Evolutionary conservation across 2,329 filamentous ascomycete species (phyloP).

Genomic region (Phyllosticta ampelicida): DNA sequence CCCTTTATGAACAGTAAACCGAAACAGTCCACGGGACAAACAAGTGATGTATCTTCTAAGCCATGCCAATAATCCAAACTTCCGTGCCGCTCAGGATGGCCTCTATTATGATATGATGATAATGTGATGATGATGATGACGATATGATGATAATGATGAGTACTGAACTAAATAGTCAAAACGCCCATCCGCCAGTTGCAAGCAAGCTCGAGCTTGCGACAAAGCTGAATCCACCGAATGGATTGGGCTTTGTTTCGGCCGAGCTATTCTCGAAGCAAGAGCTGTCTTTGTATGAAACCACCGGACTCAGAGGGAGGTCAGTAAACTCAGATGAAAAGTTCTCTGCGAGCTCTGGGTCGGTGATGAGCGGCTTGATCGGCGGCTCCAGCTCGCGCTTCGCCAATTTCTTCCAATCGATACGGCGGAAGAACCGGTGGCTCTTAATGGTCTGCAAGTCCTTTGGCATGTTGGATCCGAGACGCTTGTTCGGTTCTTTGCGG

Average conservation of each 20-base stretch:
- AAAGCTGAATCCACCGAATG: constrained; percentile 45
- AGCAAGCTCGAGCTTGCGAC: constrained; percentile 42
- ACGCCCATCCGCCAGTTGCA: constrained; percentile 19
- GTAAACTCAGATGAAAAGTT: constrained; percentile 96
- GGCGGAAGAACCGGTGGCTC: constrained; percentile 90
- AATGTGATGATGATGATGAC: no score
- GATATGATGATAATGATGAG: no score
- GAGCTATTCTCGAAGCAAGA: constrained; percentile 14
- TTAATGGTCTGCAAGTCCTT: constrained; percentile 81
- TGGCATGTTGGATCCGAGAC: constrained; percentile 77
- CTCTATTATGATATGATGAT: not conserved
- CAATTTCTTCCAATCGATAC: constrained; percentile 87
- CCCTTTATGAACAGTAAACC: no score
- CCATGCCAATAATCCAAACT: not conserved
- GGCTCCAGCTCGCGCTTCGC: constrained; percentile 73
- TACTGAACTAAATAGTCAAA: constrained; percentile 5
- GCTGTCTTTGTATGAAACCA: constrained; percentile 21
- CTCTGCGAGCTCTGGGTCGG: constrained; percentile 89
- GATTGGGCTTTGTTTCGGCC: constrained; percentile 30
- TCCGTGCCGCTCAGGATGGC: not conserved
- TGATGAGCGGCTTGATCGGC: constrained; percentile 87
- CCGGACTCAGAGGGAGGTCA: constrained; percentile 67
- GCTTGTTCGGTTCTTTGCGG: constrained; percentile 84
- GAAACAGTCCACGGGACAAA: no score
- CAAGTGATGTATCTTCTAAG: no score